These are phyloP conservation scores for Globisporangium lucens DNA, from an alignment of 352 stramenopile species.

Conservation along the genomic window DNA sequence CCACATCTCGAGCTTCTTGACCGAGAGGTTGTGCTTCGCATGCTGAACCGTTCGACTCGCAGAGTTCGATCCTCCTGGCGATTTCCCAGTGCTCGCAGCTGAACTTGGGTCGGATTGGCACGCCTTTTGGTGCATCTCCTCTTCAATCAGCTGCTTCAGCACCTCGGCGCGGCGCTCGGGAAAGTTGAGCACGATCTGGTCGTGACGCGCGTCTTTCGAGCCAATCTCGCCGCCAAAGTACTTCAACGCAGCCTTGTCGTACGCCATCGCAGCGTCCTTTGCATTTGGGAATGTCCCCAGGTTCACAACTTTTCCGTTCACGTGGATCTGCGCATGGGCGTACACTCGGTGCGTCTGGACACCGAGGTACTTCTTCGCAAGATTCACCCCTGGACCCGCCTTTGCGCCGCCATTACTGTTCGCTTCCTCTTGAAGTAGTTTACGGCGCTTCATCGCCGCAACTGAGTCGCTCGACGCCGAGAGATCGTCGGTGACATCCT, in stretches of 20 bases:
- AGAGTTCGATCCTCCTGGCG: background rate
- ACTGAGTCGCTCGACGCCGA: background rate
- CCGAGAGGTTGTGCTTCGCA: constrained; percentile 70
- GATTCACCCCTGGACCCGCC: background rate
- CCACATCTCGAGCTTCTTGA: constrained; percentile 79
- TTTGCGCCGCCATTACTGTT: background rate
- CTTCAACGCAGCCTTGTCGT: constrained; percentile 74
- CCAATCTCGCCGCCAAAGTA: constrained; percentile 61
- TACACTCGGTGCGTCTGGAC: constrained; percentile 72
- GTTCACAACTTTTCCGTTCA: constrained; percentile 76
- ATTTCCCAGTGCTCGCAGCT: background rate
- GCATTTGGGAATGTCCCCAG: constrained; percentile 67
- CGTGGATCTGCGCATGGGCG: constrained; percentile 73
- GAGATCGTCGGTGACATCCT: constrained; percentile 22
- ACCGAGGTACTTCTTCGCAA: constrained; percentile 64
- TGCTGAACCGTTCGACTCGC: constrained; percentile 53
- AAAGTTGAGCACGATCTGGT: constrained; percentile 73
- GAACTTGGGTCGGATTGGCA: constrained; percentile 15
- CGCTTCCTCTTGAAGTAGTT: constrained; percentile 17
- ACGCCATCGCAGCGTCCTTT: constrained; percentile 71
- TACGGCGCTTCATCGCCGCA: constrained; percentile 30
- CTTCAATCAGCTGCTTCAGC: constrained; percentile 58
- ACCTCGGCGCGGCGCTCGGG: constrained; percentile 57
- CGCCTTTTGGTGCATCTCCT: constrained; percentile 53
- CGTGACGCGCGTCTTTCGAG: constrained; percentile 33